Evolutionary conservation across 805 yeast genomes (phyloP).

Genomic region (Starmerella kuoi): DNA sequence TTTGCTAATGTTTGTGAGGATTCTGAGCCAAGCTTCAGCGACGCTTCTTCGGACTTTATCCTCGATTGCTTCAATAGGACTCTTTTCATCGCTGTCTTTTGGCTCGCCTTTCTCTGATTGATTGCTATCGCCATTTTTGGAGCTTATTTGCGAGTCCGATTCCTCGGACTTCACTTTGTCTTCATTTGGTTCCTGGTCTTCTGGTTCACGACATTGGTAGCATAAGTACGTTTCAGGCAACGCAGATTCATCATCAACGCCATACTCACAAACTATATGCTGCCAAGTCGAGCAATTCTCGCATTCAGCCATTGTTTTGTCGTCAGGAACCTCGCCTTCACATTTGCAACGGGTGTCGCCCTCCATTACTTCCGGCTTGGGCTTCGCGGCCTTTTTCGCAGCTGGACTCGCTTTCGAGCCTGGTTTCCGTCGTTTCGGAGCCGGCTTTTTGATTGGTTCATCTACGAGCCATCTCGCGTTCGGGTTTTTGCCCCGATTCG

Average conservation of each 20-base stretch:
- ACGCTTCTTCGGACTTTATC: slow-evolving; percentile 33
- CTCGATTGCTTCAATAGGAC: background rate
- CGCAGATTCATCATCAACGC: slow-evolving; percentile 30
- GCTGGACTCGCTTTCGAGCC: background rate
- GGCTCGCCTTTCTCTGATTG: background rate
- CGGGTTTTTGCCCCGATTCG: slow-evolving; percentile 18
- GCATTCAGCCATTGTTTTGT: slow-evolving; percentile 51
- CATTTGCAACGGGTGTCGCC: slow-evolving; percentile 17
- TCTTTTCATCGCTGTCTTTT: too few species aligned
- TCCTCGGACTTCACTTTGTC: background rate
- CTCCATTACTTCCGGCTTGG: slow-evolving; percentile 5
- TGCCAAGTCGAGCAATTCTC: slow-evolving; percentile 58
- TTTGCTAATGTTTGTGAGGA: background rate
- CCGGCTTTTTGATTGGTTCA: slow-evolving; percentile 3
- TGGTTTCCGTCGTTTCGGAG: slow-evolving; percentile 5
- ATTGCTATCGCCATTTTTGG: background rate
- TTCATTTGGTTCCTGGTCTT: background rate
- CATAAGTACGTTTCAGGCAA: slow-evolving; percentile 47
- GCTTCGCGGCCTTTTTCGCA: background rate
- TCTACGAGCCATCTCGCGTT: slow-evolving; percentile 17
- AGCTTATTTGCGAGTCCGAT: background rate
- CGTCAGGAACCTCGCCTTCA: slow-evolving; percentile 34
- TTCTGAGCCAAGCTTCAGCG: background rate
- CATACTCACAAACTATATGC: slow-evolving; percentile 51
- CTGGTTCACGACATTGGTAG: slow-evolving; percentile 36